A percentile compares a stretch with the other conserved stretches of the same genome.
phyloP scores from a whole-genome alignment of 2,329 filamentous ascomycete genomes.

The Trichoderma sp. region DNA sequence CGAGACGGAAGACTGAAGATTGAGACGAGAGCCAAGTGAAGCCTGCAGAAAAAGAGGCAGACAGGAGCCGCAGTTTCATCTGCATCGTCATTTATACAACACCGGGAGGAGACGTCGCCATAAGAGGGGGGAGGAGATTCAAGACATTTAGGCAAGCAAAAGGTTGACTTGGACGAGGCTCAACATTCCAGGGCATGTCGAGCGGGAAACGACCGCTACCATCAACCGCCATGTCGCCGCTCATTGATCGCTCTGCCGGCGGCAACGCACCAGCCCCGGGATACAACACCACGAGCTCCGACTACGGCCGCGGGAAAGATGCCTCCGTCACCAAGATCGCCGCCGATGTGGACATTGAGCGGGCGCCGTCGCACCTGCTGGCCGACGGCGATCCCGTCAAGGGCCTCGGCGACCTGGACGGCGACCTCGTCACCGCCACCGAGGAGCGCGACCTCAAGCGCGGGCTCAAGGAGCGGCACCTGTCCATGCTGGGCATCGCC shows the following conservation, averaged over 20 bases:
- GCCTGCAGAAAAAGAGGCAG: too few relatives aligned
- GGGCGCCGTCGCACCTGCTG: background rate
- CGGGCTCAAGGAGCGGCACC: slow-evolving; percentile 47
- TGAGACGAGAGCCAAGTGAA: too few relatives aligned
- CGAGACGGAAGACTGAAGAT: background rate
- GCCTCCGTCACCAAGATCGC: background rate
- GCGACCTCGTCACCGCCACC: slow-evolving; percentile 50
- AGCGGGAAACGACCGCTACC: slow-evolving; percentile 17
- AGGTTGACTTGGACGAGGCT: background rate
- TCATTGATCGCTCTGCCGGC: slow-evolving; percentile 21
- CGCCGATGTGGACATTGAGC: slow-evolving; percentile 14
- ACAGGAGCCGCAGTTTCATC: background rate
- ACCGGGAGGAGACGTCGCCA: too few relatives aligned
- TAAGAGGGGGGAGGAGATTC: background rate
- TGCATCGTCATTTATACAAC: too few relatives aligned
- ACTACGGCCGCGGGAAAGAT: background rate
- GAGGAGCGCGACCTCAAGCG: slow-evolving; percentile 55
- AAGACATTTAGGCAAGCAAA: background rate
- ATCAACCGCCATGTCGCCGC: slow-evolving; percentile 22
- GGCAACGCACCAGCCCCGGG: background rate
- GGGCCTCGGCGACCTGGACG: slow-evolving; percentile 34
- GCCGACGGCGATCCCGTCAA: slow-evolving; percentile 8
- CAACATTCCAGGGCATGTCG: background rate
- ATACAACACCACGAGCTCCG: slow-evolving; percentile 20
- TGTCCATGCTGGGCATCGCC: slow-evolving; percentile 65